These are phyloP conservation scores for Leucaena leucocephala DNA, from an alignment of 306 rosid genomes.

Conservation along the genomic window DNA sequence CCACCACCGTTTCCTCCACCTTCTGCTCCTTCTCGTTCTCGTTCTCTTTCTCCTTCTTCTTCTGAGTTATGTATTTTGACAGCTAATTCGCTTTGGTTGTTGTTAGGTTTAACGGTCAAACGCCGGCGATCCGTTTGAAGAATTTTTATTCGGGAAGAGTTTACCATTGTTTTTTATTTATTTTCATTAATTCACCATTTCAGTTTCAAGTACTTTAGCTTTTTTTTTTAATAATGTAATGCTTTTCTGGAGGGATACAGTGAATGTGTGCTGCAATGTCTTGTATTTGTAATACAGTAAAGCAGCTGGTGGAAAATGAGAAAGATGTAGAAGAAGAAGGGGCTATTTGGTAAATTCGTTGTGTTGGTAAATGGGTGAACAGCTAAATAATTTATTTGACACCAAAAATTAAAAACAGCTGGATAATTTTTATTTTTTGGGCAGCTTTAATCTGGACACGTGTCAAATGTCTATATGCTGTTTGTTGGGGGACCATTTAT, in stretches of 20 bases:
- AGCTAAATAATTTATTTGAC: slow-evolving; percentile 23
- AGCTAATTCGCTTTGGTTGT: background rate
- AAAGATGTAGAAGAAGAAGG: background rate
- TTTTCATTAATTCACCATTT: background rate
- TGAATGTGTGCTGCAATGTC: slow-evolving; percentile 39
- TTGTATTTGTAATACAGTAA: background rate
- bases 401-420: background rate
- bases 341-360: slow-evolving; percentile 33
- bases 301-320: slow-evolving; percentile 35
- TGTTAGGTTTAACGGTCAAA: slow-evolving; percentile 59
- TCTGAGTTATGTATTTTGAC: background rate
- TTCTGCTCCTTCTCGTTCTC: background rate
- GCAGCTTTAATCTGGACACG: background rate
- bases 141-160: background rate
- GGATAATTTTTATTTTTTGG: background rate
- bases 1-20: background rate
- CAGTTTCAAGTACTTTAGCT: background rate
- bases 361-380: slow-evolving; percentile 40
- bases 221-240: background rate
- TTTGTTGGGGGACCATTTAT: background rate
- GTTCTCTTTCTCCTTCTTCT: background rate
- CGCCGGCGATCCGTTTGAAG: slow-evolving; percentile 46
- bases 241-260: slow-evolving; percentile 29
- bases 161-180: background rate
- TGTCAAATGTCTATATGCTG: background rate